Conservation (phyloP, 805 yeast species). For the Myxozyma mucilagina region DNA sequence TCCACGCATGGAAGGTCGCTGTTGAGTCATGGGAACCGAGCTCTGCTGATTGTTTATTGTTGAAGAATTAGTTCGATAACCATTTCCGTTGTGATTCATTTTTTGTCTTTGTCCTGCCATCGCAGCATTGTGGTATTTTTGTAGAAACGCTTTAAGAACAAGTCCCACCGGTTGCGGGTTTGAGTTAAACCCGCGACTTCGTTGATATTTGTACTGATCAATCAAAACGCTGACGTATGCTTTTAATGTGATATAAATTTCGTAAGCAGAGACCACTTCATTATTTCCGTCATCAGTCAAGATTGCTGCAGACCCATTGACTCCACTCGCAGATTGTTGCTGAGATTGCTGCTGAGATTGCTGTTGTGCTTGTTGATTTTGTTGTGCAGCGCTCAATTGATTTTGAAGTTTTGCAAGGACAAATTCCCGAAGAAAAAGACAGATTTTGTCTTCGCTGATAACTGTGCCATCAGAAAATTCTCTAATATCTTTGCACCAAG, state of each 20-base stretch:
- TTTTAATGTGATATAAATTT: slow-evolving; percentile 8
- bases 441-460: slow-evolving; percentile 26
- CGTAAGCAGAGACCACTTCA: slow-evolving; percentile 5
- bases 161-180: slow-evolving; percentile 23
- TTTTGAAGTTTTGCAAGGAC: slow-evolving; percentile 14
- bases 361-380: slow-evolving; percentile 6
- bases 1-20: not conserved
- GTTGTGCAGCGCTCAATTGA: not conserved
- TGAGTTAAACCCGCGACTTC: slow-evolving; percentile 16
- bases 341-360: slow-evolving; percentile 1
- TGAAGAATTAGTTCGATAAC: not conserved
- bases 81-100: not conserved
- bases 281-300: not conserved
- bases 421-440: slow-evolving; percentile 23
- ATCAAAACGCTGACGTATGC: slow-evolving; percentile 19
- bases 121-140: slow-evolving; percentile 15
- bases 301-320: not conserved
- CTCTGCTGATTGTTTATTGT: not conserved
- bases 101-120: not conserved
- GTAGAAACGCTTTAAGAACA: slow-evolving; percentile 14
- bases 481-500: slow-evolving; percentile 31
- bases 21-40: not conserved
- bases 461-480: slow-evolving; percentile 23
- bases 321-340: slow-evolving; percentile 2
- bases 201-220: slow-evolving; percentile 25